A percentile compares a stretch with the other conserved stretches of the same genome.
These are phyloP conservation scores for Myriangium duriaei DNA, from an alignment of 2,329 filamentous ascomycete species.

Conservation along the genomic window DNA sequence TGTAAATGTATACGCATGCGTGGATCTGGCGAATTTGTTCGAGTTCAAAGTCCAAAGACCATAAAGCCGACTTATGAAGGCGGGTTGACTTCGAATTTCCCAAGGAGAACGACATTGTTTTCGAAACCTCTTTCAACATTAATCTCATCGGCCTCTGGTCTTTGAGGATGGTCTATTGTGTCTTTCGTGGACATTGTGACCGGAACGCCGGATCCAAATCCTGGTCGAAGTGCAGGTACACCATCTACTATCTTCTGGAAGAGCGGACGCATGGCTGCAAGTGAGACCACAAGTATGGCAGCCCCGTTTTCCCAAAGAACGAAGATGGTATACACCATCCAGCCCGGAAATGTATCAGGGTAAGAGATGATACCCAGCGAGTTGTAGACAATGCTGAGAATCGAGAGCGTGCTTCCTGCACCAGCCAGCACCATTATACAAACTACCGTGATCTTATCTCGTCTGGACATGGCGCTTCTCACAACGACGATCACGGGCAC, in stretches of 20 bases:
- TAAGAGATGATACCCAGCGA: background rate
- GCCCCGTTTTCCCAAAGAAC: conserved; percentile 5
- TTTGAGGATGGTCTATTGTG: no score
- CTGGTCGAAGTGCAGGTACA: background rate
- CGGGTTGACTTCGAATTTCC: background rate
- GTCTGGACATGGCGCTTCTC: conserved; percentile 1
- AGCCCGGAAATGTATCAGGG: background rate
- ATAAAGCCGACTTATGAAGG: no score
- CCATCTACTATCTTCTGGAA: conserved; percentile 1
- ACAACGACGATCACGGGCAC: conserved; percentile 4
- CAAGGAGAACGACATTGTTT: background rate
- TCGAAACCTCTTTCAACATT: background rate
- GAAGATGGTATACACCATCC: background rate
- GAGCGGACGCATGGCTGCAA: conserved; percentile 2
- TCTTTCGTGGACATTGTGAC: no score
- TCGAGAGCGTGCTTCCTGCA: conserved; percentile 1
- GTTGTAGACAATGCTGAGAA: conserved; percentile 2
- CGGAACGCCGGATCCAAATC: background rate
- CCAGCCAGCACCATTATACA: conserved; percentile 3
- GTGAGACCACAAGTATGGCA: conserved; percentile 2
- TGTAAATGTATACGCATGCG: no score
- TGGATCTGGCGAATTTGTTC: no score
- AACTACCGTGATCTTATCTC: conserved; percentile 3
- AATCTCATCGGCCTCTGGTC: background rate
- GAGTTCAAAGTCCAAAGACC: no score